These are phyloP conservation scores for Neonectria sp. DNA, from an alignment of 2,329 filamentous ascomycete genomes.

Conservation along the genomic window DNA sequence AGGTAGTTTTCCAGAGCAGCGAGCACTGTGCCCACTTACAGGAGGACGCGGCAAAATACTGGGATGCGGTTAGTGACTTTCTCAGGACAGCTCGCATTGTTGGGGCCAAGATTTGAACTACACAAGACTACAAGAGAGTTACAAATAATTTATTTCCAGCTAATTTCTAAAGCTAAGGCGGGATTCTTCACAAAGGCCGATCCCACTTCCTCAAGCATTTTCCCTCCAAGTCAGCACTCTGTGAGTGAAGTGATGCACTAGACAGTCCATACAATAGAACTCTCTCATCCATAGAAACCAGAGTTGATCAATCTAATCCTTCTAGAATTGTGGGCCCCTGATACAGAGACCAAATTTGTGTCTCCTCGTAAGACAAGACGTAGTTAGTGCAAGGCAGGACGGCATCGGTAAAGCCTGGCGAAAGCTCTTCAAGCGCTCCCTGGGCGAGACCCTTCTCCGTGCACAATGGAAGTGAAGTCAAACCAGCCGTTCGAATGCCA, in stretches of 20 bases:
- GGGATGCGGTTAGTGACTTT: slow-evolving; percentile 3
- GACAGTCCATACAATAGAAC: too few species aligned
- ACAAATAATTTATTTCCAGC: too few species aligned
- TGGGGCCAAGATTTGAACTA: too few species aligned
- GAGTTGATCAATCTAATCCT: too few species aligned
- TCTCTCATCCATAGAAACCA: too few species aligned
- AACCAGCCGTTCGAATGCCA: not conserved
- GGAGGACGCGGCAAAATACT: slow-evolving; percentile 11
- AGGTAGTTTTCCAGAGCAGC: slow-evolving; percentile 10
- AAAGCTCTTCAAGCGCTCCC: not conserved
- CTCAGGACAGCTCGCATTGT: too few species aligned
- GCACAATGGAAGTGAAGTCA: not conserved
- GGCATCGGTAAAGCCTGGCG: not conserved
- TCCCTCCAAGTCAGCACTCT: too few species aligned
- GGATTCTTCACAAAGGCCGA: too few species aligned
- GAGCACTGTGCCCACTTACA: slow-evolving; percentile 14
- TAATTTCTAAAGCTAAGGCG: too few species aligned
- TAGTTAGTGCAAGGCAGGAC: slow-evolving; percentile 4
- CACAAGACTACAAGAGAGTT: too few species aligned
- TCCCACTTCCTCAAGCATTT: too few species aligned
- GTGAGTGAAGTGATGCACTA: too few species aligned
- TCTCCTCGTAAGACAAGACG: not conserved
- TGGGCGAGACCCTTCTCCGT: not conserved
- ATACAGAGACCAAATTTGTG: not conserved
- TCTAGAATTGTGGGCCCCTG: not conserved